A percentile compares a stretch with the other conserved stretches of the same genome.
phyloP scores from a whole-genome alignment of 1,284 basidiomycete species.

The Prillingera fragicola region DNA sequence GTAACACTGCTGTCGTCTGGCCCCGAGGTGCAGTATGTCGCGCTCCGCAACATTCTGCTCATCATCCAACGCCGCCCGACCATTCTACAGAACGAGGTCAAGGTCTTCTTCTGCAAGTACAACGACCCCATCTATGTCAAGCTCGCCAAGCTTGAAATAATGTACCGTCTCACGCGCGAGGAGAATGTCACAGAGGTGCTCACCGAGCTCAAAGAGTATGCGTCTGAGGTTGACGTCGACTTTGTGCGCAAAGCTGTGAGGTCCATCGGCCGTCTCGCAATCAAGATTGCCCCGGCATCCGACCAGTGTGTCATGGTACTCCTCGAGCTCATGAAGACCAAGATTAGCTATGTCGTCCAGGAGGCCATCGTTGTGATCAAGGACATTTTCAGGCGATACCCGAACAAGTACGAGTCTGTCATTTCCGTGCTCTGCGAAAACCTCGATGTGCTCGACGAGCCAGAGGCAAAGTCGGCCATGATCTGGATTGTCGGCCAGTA shows the following conservation, averaged over 20 bases:
- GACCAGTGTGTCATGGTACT: conserved; percentile 94
- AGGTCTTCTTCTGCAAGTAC: conserved; percentile 99
- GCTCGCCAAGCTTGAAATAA: conserved; percentile 96
- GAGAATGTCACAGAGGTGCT: conserved; percentile 90
- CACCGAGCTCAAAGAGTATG: conserved; percentile 95
- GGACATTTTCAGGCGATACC: conserved; percentile 98
- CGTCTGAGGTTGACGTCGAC: conserved; percentile 96
- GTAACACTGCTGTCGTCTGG: conserved; percentile 58
- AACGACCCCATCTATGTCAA: conserved; percentile 98
- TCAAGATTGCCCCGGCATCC: conserved; percentile 87
- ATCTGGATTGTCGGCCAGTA: conserved; percentile 99
- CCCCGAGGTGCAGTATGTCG: conserved; percentile 86
- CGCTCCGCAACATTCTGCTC: conserved; percentile 91
- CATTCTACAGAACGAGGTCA: conserved; percentile 88
- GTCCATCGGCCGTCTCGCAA: conserved; percentile 91
- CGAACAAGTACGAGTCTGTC: conserved; percentile 93
- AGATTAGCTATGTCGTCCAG: conserved; percentile 95
- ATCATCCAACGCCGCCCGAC: conserved; percentile 88
- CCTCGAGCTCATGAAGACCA: conserved; percentile 82
- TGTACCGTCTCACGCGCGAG: conserved; percentile 88
- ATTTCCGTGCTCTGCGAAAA: conserved; percentile 93
- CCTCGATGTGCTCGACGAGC: conserved; percentile 93
- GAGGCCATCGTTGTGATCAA: conserved; percentile 99
- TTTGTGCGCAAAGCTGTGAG: conserved; percentile 92
- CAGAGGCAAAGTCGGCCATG: conserved; percentile 93